Evolutionary conservation across 495 filamentous ascomycete species (phyloP).

Genomic region (Penicillium paradoxum): DNA sequence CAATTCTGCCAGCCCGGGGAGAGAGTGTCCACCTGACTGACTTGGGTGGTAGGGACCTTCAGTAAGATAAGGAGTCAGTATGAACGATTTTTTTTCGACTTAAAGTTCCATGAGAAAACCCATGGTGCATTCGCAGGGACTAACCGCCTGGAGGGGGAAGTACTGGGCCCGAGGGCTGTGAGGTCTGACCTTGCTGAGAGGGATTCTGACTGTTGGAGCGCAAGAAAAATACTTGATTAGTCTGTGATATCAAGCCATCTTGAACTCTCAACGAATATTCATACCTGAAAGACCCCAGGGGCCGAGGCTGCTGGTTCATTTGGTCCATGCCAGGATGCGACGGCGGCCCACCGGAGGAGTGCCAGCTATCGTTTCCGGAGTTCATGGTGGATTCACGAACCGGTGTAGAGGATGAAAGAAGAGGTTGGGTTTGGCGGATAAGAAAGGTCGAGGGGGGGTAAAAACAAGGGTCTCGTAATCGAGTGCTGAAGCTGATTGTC

Average conservation of each 20-base stretch:
- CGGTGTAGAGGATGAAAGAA: not conserved
- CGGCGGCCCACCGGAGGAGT: slow-evolving; percentile 41
- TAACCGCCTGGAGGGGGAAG: slow-evolving; percentile 48
- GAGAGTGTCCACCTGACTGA: slow-evolving; percentile 46
- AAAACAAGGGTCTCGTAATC: slow-evolving; percentile 2
- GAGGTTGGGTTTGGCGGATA: not conserved
- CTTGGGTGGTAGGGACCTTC: slow-evolving; percentile 42
- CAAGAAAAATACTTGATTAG: slow-evolving; percentile 13
- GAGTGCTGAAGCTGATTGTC: slow-evolving; percentile 18
- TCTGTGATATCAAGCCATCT: slow-evolving; percentile 2
- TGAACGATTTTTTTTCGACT: not conserved
- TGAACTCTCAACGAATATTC: not conserved
- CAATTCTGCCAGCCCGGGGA: slow-evolving; percentile 49
- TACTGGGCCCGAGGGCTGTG: slow-evolving; percentile 46
- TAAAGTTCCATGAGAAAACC: not conserved
- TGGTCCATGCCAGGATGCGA: slow-evolving; percentile 45
- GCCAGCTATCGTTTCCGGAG: slow-evolving; percentile 47
- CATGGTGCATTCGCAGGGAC: slow-evolving; percentile 6
- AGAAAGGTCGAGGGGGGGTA: not conserved
- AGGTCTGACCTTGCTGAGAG: slow-evolving; percentile 42
- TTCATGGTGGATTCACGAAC: slow-evolving; percentile 39
- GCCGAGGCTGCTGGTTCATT: slow-evolving; percentile 42
- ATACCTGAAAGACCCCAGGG: slow-evolving; percentile 45
- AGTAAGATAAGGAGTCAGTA: slow-evolving; percentile 23
- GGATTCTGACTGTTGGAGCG: slow-evolving; percentile 38